These are phyloP conservation scores for Colletotrichum sp. DNA, from an alignment of 2,329 filamentous ascomycete species.

Conservation along the genomic window DNA sequence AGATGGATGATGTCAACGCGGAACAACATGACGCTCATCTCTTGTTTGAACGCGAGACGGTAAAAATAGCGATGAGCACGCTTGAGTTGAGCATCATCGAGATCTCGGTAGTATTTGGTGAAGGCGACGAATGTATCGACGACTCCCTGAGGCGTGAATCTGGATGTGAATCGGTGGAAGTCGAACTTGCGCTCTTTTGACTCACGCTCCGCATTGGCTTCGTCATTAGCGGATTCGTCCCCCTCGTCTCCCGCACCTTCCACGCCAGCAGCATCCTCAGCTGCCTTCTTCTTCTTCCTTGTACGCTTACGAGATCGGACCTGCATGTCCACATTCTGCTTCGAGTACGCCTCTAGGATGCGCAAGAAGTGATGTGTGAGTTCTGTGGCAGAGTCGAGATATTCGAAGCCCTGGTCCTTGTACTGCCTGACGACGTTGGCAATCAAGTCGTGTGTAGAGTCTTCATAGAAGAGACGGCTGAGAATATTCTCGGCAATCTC, in stretches of 20 bases:
- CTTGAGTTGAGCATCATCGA: constrained; percentile 83
- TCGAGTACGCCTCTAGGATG: constrained; percentile 91
- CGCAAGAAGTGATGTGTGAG: constrained; percentile 90
- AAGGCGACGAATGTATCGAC: constrained; percentile 90
- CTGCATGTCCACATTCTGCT: constrained; percentile 93
- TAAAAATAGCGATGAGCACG: constrained; percentile 94
- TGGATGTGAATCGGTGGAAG: constrained; percentile 81
- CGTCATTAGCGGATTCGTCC: constrained; percentile 76
- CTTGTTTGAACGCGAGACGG: constrained; percentile 91
- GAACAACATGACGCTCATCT: constrained; percentile 87
- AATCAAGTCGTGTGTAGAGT: constrained; percentile 88
- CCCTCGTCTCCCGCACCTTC: constrained; percentile 61
- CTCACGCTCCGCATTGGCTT: constrained; percentile 71
- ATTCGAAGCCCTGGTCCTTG: constrained; percentile 92
- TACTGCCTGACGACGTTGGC: constrained; percentile 83
- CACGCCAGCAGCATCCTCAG: constrained; percentile 43
- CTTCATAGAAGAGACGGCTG: constrained; percentile 97
- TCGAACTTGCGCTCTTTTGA: constrained; percentile 91
- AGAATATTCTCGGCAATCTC: constrained; percentile 98
- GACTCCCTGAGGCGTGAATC: constrained; percentile 83
- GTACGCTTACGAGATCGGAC: constrained; percentile 81
- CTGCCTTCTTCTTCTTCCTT: constrained; percentile 74
- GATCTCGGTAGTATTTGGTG: constrained; percentile 79
- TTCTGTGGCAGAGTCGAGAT: constrained; percentile 90
- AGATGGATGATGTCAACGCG: constrained; percentile 89